Base-by-base conservation (phyloP, 2,329 filamentous ascomycete genomes). In the Neopestalotiopsis sp. region DNA sequence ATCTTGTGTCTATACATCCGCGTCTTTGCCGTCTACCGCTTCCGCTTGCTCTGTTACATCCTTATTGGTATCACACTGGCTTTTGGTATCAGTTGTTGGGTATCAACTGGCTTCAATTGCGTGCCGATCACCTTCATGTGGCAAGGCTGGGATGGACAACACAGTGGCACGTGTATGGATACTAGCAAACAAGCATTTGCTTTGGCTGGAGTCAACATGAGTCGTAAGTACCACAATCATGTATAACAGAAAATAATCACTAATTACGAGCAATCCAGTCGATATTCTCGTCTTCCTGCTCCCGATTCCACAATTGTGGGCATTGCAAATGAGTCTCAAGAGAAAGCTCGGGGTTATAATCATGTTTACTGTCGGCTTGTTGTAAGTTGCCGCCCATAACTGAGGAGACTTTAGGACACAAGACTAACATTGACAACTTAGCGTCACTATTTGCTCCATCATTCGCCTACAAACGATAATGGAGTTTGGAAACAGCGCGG, bases 341-440 rank as follows among this genome's bases (percentile, higher is more conserved):
- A 85, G 85, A 75, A 87, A 85, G 76, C 17, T 83, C 5, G 79
- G 82, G 62, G 80, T 85, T 1, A 73, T 64, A 84, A 63, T 86
- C 13, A 74, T 74, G 1, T 72, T 85, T 24, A 84, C 86, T 69
- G 9, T 84, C 0, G 79, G 79, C 72, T 83, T 86, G 70, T 76
- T 86, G 58, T 77, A 74, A 69, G 68, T 38, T 32, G 20, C 17
- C 0, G 71, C 85, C 0, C 83, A 38, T 83, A 0, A 73, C 85
- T 30, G 77, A n/a, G 20, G 20, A 20, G 17, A 17, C 6, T n/a
- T 17, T 20, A 14, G 1, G 14, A 0, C 72, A 20, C 13, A n/a
- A 20, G 4, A 61, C 58, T 56, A 57, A 49, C 65, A 34, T 4
- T 10, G 14, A 63, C 40, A 13, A 28, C 58, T 61, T 17, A 68